Conservation (phyloP, 1,139 yeast genomes). For the Taphrina pruni region DNA sequence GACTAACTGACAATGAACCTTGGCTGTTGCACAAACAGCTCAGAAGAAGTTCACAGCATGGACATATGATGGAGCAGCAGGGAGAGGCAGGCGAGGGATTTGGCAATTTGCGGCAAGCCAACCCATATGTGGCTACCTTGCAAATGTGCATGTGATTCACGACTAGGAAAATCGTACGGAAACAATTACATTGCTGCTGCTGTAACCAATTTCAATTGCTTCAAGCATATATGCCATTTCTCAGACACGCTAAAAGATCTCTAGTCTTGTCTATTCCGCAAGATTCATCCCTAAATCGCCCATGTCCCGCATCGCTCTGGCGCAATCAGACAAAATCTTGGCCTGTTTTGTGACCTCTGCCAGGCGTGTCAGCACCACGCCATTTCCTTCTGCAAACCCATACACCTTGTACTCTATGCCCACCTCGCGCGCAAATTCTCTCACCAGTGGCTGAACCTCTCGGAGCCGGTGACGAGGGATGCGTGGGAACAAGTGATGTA, state of each 20-base stretch:
- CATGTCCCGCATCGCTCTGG: constrained; percentile 50
- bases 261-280: constrained; percentile 13
- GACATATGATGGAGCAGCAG: background rate
- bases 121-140: constrained; percentile 3
- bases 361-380: constrained; percentile 68
- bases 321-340: constrained; percentile 69
- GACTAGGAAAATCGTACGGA: too few species aligned
- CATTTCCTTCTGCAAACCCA: constrained; percentile 81
- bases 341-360: constrained; percentile 84
- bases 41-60: too few species aligned
- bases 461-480: constrained; percentile 87
- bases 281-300: constrained; percentile 33
- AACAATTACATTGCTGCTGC: too few species aligned
- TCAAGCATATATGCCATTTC: too few species aligned
- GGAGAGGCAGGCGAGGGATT: background rate
- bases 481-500: constrained; percentile 88
- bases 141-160: constrained; percentile 3
- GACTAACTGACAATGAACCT: background rate
- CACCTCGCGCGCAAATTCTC: constrained; percentile 74
- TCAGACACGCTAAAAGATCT: too few species aligned
- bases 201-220: too few species aligned
- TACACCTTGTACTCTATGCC: constrained; percentile 83
- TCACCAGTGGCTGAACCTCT: constrained; percentile 70
- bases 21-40: too few species aligned
- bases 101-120: constrained; percentile 9